Evolutionary conservation across 108 stramenopile species (phyloP).

Genomic region (Cyclostephanos invisitatus): DNA sequence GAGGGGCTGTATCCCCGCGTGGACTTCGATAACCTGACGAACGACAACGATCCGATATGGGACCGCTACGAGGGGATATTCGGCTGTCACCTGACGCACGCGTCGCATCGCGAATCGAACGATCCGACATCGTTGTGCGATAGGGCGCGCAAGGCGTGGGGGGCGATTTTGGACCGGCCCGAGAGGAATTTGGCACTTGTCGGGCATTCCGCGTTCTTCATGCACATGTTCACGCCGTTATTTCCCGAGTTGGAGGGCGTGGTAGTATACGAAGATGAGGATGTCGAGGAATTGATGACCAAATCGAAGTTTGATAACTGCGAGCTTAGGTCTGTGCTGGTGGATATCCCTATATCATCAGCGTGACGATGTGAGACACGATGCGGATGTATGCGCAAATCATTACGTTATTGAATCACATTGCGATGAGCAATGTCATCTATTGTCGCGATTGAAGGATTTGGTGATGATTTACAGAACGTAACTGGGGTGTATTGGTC

Average conservation of each 20-base stretch:
- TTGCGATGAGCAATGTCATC: background rate
- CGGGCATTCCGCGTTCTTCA: slow-evolving; percentile 52
- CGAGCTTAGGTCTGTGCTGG: slow-evolving; percentile 40
- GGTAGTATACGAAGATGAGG: slow-evolving; percentile 37
- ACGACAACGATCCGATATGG: slow-evolving; percentile 47
- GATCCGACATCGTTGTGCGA: slow-evolving; percentile 32
- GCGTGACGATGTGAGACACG: background rate
- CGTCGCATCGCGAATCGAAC: slow-evolving; percentile 27
- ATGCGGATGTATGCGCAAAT: background rate
- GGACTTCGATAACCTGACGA: slow-evolving; percentile 15
- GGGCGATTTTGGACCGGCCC: slow-evolving; percentile 24
- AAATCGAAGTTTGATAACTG: slow-evolving; percentile 40
- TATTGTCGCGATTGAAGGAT: background rate
- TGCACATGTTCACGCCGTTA: slow-evolving; percentile 52
- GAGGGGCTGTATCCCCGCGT: slow-evolving; percentile 30
- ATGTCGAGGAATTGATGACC: slow-evolving; percentile 41
- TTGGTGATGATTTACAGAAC: background rate
- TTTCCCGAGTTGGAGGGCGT: slow-evolving; percentile 44
- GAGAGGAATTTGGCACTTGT: slow-evolving; percentile 44
- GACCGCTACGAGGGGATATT: slow-evolving; percentile 33
- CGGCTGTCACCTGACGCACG: slow-evolving; percentile 22
- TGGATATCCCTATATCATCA: slow-evolving; percentile 29
- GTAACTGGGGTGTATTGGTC: background rate
- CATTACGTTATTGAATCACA: background rate
- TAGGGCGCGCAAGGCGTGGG: slow-evolving; percentile 44